Percentiles rank a stretch among this genome's conserved stretches.
Conservation (phyloP, 345 rosid genomes). For the Hibiscus mutabilis region DNA sequence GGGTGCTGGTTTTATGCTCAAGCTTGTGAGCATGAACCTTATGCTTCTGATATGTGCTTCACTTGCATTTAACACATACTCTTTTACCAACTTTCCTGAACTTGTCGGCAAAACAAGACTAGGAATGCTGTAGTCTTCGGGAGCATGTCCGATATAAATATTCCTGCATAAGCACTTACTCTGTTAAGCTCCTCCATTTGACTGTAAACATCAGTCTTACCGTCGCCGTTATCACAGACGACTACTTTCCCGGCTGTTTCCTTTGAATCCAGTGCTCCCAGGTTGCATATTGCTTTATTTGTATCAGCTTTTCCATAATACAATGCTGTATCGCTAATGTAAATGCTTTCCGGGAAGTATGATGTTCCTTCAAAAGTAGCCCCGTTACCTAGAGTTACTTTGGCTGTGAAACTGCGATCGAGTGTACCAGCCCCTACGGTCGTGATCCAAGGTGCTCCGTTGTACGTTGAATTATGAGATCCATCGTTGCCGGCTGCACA, state of each 20-base stretch:
- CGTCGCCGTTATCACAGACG: neutral
- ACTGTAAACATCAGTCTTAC: neutral
- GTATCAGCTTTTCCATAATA: neutral
- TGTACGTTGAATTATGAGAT: neutral
- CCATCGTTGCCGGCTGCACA: neutral
- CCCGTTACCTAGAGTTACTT: neutral
- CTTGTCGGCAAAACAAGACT: neutral
- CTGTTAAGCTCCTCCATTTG: neutral
- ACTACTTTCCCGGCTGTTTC: neutral
- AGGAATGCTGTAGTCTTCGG: neutral
- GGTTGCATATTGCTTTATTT: neutral
- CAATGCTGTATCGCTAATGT: neutral
- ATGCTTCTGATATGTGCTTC: neutral
- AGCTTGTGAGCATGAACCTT: neutral
- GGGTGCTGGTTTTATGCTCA: neutral
- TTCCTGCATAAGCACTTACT: neutral
- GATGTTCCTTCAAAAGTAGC: neutral
- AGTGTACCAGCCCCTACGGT: neutral
- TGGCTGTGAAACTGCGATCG: neutral
- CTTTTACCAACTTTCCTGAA: neutral
- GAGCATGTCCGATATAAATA: neutral
- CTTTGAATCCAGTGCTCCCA: neutral
- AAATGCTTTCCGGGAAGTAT: neutral
- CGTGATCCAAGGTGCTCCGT: neutral
- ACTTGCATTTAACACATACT: neutral